A percentile compares a stretch with the other conserved stretches of the same genome.
These are phyloP conservation scores for Stephania cephalantha DNA, from an alignment of 164 flowering plant species.

Conservation along the genomic window DNA sequence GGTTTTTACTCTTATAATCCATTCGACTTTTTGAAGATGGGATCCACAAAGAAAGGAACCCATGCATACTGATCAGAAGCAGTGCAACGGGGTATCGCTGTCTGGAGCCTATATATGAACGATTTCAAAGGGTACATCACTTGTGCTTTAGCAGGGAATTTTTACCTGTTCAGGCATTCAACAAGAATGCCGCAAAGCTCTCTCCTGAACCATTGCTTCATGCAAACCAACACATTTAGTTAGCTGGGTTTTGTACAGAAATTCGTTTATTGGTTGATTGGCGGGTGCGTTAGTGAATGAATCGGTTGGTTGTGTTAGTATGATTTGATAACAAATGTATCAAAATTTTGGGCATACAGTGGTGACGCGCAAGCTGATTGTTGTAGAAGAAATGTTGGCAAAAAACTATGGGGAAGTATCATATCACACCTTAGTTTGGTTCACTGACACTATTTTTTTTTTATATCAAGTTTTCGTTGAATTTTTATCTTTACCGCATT, in stretches of 20 bases:
- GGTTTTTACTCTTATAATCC: not conserved
- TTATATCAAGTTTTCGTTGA: not conserved
- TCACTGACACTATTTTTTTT: not conserved
- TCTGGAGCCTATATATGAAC: not conserved
- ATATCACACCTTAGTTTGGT: not conserved
- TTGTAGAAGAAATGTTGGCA: not conserved
- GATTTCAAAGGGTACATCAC: too few species aligned
- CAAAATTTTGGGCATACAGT: conserved; percentile 14
- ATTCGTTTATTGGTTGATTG: conserved; percentile 48
- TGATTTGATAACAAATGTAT: conserved; percentile 5
- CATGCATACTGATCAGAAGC: not conserved
- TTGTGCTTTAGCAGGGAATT: not conserved
- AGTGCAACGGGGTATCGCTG: not conserved
- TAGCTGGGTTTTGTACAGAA: conserved; percentile 30
- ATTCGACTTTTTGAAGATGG: conserved; percentile 1
- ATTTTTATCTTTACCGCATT: not conserved
- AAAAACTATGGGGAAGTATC: not conserved
- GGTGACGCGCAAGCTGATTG: conserved; percentile 7
- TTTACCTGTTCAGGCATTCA: not conserved
- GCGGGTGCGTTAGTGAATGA: conserved; percentile 11
- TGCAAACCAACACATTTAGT: conserved; percentile 4
- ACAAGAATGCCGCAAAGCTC: not conserved
- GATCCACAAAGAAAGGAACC: conserved; percentile 9
- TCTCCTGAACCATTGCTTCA: not conserved
- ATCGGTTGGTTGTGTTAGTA: not conserved